These are phyloP conservation scores for Cladophialophora yegresii DNA, from an alignment of 2,329 filamentous ascomycete species.

Conservation along the genomic window DNA sequence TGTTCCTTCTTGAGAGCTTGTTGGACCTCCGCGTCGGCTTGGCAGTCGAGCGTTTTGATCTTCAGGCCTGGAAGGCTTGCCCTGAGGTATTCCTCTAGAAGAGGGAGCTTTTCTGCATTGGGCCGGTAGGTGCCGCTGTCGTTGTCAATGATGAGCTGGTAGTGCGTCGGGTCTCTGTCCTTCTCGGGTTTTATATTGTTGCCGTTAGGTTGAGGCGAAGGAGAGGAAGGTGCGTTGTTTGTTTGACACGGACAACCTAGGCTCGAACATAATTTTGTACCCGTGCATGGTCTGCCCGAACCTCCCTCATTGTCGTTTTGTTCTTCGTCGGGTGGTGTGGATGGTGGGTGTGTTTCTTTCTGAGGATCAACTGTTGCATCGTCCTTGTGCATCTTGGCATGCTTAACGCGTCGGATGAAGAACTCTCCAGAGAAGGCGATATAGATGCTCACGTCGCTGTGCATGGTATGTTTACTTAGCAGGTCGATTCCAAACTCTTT, in stretches of 20 bases:
- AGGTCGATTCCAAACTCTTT: constrained; percentile 94
- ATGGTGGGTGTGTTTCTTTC: constrained; percentile 53
- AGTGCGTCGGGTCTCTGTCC: constrained; percentile 59
- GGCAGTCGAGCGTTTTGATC: constrained; percentile 72
- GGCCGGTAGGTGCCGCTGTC: constrained; percentile 92
- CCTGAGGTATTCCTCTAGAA: constrained; percentile 69
- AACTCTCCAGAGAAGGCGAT: constrained; percentile 93
- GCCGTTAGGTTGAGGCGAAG: not conserved
- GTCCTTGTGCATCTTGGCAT: constrained; percentile 45
- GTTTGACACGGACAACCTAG: not conserved
- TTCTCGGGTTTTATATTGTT: not conserved
- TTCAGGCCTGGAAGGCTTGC: constrained; percentile 75
- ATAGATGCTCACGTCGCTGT: constrained; percentile 87
- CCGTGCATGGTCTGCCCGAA: not conserved
- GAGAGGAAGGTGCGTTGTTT: constrained; percentile 1
- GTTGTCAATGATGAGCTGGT: constrained; percentile 92
- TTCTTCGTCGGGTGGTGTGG: constrained; percentile 46
- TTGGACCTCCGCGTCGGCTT: constrained; percentile 70
- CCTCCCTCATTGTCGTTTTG: constrained; percentile 36
- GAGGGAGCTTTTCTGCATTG: constrained; percentile 71
- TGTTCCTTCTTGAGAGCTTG: constrained; percentile 74
- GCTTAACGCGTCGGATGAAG: constrained; percentile 72
- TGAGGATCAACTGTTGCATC: constrained; percentile 23
- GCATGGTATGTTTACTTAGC: constrained; percentile 94
- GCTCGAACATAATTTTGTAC: not conserved